These are phyloP conservation scores for Nannochloropsis gaditana DNA, from an alignment of 108 stramenopile species.

Conservation along the genomic window DNA sequence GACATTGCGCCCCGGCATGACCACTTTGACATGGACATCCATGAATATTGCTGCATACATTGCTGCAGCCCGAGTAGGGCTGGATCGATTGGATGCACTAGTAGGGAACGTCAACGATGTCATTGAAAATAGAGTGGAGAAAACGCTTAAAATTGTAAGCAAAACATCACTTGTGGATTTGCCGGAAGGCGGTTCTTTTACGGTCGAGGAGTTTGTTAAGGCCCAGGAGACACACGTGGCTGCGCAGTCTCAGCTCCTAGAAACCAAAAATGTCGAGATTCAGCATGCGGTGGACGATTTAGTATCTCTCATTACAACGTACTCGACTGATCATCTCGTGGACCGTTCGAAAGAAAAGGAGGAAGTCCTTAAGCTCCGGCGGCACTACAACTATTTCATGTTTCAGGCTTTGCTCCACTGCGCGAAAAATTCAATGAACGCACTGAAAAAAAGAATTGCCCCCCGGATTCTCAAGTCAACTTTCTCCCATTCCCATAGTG, in stretches of 20 bases:
- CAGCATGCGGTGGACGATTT: conserved; percentile 77
- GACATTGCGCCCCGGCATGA: conserved; percentile 84
- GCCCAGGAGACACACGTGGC: conserved; percentile 71
- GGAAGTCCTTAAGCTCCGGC: conserved; percentile 65
- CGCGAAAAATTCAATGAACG: conserved; percentile 77
- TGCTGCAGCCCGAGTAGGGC: conserved; percentile 48
- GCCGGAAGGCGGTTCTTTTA: conserved; percentile 69
- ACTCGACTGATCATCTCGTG: conserved; percentile 66
- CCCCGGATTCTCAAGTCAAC: neutral
- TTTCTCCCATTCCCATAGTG: neutral
- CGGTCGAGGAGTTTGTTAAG: conserved; percentile 78
- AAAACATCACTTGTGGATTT: conserved; percentile 75
- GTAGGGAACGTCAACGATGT: conserved; percentile 79
- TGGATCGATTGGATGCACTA: conserved; percentile 71
- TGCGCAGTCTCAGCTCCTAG: conserved; percentile 62
- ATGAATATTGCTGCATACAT: conserved; percentile 85
- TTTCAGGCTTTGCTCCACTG: conserved; percentile 77
- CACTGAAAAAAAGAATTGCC: conserved; percentile 69
- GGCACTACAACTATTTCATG: conserved; percentile 86
- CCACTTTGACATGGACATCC: conserved; percentile 83
- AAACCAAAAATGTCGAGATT: conserved; percentile 79
- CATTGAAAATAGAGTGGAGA: conserved; percentile 83
- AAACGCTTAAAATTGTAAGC: conserved; percentile 74
- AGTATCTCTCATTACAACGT: conserved; percentile 62
- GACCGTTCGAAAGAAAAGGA: conserved; percentile 61